These are phyloP conservation scores for Zangia roseola DNA, from an alignment of 768 basidiomycete genomes.

Conservation along the genomic window DNA sequence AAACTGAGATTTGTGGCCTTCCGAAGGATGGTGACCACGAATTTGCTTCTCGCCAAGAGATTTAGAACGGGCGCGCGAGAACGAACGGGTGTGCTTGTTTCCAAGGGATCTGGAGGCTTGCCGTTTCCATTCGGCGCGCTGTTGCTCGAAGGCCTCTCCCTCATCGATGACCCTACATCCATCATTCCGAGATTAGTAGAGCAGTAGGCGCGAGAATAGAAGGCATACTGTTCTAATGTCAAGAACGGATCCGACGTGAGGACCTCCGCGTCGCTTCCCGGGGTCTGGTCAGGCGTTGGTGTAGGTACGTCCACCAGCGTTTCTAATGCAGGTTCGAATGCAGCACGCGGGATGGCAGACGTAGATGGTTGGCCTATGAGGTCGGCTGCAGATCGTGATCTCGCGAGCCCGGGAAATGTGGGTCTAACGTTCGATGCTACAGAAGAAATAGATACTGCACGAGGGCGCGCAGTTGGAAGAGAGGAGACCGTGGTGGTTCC, in stretches of 20 bases:
- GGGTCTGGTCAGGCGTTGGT: neutral
- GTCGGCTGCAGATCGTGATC: slow-evolving; percentile 26
- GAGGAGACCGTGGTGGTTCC: slow-evolving; percentile 9
- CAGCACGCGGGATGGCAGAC: slow-evolving; percentile 1
- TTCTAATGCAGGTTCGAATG: slow-evolving; percentile 22
- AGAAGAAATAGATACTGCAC: slow-evolving; percentile 14
- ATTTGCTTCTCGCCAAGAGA: slow-evolving; percentile 24
- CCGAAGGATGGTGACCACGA: slow-evolving; percentile 17
- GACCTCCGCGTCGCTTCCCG: slow-evolving; percentile 45
- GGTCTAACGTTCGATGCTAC: neutral
- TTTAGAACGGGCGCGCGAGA: slow-evolving; percentile 56
- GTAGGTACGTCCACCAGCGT: slow-evolving; percentile 13
- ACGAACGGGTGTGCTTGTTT: slow-evolving; percentile 58
- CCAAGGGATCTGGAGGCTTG: slow-evolving; percentile 64
- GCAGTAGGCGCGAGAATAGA: neutral
- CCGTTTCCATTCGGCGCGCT: slow-evolving; percentile 65
- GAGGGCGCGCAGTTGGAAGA: slow-evolving; percentile 19
- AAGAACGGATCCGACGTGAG: slow-evolving; percentile 57
- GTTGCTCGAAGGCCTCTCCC: slow-evolving; percentile 54
- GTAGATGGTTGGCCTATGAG: slow-evolving; percentile 8
- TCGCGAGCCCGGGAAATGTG: slow-evolving; percentile 1
- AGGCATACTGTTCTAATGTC: slow-evolving; percentile 48
- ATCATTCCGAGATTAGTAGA: neutral
- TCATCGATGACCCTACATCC: slow-evolving; percentile 62
- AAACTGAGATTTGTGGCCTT: slow-evolving; percentile 20